Percentiles rank a stretch among this genome's conserved stretches.
phyloP scores from a whole-genome alignment of 139 green algal species.

The Parachlorella kessleri region DNA sequence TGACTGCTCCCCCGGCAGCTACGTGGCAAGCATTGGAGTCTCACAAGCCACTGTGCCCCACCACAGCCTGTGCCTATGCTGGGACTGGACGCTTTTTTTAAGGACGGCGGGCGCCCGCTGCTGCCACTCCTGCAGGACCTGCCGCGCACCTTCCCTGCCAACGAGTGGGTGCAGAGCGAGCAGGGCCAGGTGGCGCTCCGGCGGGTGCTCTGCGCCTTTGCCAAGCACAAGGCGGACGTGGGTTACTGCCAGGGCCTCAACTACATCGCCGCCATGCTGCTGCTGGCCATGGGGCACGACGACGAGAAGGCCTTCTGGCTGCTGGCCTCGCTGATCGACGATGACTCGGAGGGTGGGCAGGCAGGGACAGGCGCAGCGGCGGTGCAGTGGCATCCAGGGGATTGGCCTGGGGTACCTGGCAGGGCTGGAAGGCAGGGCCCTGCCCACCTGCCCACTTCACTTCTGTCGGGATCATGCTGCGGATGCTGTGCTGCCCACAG shows the following conservation, averaged over 20 bases:
- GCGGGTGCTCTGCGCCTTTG: slow-evolving; percentile 73
- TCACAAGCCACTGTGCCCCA: no score
- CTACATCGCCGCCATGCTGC: slow-evolving; percentile 76
- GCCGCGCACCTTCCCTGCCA: slow-evolving; percentile 78
- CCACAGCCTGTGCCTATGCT: no score
- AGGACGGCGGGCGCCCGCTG: no score
- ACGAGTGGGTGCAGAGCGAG: slow-evolving; percentile 57
- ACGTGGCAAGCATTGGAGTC: no score
- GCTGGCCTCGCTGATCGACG: slow-evolving; percentile 54
- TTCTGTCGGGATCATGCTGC: no score
- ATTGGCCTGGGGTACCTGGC: no score
- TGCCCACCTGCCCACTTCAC: no score
- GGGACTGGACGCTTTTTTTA: no score
- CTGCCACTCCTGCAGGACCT: slow-evolving; percentile 61
- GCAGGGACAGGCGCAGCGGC: neutral
- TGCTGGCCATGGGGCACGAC: slow-evolving; percentile 60
- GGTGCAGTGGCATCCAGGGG: no score
- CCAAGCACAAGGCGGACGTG: slow-evolving; percentile 58
- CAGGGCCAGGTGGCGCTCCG: slow-evolving; percentile 67
- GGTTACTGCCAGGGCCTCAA: slow-evolving; percentile 85
- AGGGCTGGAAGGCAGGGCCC: no score
- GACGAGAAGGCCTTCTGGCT: slow-evolving; percentile 69
- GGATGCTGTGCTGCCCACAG: no score
- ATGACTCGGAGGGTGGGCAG: slow-evolving; percentile 29
- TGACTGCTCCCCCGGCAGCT: no score